Conservation (phyloP, 2,329 filamentous ascomycete species). For the Iodosphaeria phyllophila region DNA sequence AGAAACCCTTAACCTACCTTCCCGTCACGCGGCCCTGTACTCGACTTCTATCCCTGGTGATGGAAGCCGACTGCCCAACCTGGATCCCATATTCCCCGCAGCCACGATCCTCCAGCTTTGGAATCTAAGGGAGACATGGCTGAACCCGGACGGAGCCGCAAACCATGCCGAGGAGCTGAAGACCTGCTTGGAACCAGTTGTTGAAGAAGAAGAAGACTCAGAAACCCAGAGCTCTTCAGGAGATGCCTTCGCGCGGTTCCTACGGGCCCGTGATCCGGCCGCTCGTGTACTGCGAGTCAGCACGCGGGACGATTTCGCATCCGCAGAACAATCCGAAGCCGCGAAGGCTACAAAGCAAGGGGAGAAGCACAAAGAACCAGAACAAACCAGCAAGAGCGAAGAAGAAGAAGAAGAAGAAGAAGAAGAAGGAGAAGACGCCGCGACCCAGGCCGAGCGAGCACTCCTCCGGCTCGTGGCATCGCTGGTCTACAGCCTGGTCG, state of each 20-base stretch:
- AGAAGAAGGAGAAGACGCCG: background rate
- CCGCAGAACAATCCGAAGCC: too few species aligned
- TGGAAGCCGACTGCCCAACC: background rate
- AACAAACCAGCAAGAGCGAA: too few species aligned
- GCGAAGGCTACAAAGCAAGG: too few species aligned
- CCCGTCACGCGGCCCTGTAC: background rate
- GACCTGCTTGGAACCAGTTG: too few species aligned
- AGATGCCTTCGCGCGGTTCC: conserved; percentile 1
- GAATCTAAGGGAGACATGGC: background rate
- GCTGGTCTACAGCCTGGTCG: conserved; percentile 1
- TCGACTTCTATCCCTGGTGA: background rate
- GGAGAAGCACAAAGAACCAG: too few species aligned
- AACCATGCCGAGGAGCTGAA: background rate
- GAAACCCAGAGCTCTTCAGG: background rate
- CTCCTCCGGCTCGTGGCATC: background rate
- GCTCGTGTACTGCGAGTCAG: background rate
- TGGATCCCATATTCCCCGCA: background rate
- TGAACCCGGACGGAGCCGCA: background rate
- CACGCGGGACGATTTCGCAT: too few species aligned
- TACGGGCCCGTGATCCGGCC: background rate
- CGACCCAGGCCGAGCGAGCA: background rate
- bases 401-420: too few species aligned
- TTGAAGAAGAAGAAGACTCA: too few species aligned
- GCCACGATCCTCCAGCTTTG: background rate
- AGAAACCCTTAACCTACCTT: background rate